Conservation (phyloP, 164 flowering plant species). For the Echeveria elegans region DNA sequence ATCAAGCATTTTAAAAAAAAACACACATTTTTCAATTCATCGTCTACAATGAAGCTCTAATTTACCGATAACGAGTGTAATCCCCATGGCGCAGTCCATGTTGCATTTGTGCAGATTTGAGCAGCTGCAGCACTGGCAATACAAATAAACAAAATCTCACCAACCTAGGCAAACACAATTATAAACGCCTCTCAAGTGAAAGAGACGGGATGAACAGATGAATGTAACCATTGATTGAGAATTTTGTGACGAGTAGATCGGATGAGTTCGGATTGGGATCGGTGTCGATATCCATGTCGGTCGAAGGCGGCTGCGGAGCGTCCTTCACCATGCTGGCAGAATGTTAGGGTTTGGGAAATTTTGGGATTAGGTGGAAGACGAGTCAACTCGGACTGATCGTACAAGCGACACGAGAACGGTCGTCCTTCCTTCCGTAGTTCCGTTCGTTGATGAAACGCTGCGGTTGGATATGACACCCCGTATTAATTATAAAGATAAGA, state of each 20-base stretch:
- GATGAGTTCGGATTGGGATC: constrained; percentile 21
- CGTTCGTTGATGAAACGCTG: too few species aligned
- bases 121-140: constrained; percentile 74
- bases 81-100: constrained; percentile 78
- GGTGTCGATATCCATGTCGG: constrained; percentile 54
- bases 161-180: neutral
- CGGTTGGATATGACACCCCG: too few species aligned
- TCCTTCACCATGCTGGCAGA: constrained; percentile 29
- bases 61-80: constrained; percentile 67
- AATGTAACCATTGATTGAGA: constrained; percentile 57
- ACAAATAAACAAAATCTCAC: neutral
- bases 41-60: neutral
- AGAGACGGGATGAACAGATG: neutral
- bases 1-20: neutral
- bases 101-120: constrained; percentile 83
- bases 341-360: neutral
- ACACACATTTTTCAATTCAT: neutral
- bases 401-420: too few species aligned
- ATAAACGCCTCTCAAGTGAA: neutral
- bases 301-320: constrained; percentile 15
- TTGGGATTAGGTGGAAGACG: too few species aligned
- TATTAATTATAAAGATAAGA: too few species aligned
- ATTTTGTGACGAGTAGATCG: constrained; percentile 38
- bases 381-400: too few species aligned
- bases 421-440: too few species aligned